Percentiles rank a stretch among this genome's conserved stretches.
Conservation (phyloP, 805 yeast species). For the Candida methanosorbosa region DNA sequence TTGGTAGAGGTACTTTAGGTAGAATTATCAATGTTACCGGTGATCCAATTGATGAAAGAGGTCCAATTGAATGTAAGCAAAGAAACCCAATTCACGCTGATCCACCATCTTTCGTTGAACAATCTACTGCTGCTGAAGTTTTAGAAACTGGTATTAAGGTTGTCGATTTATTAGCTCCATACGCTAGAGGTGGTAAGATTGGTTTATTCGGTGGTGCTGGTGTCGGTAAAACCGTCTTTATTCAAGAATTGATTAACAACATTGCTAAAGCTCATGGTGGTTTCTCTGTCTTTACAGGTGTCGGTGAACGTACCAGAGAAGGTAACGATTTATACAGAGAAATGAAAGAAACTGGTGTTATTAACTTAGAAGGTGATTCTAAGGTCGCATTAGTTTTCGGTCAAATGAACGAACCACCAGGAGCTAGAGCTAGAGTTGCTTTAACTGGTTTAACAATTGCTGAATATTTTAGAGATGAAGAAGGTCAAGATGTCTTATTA, state of each 20-base stretch:
- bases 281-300: conserved; percentile 99
- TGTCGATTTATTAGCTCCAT: conserved; percentile 98
- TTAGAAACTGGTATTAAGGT: conserved; percentile 99
- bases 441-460: conserved; percentile 99
- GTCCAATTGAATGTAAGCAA: conserved; percentile 88
- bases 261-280: conserved; percentile 99
- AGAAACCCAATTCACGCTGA: conserved; percentile 99
- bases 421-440: conserved; percentile 99
- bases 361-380: conserved; percentile 98
- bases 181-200: conserved; percentile 99
- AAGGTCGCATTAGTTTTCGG: conserved; percentile 99
- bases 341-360: conserved; percentile 99
- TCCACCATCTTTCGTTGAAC: conserved; percentile 93
- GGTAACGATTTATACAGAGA: conserved; percentile 99
- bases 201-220: conserved; percentile 99
- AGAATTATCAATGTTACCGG: conserved; percentile 97
- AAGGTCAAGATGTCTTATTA: conserved; percentile 99
- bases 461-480: conserved; percentile 99
- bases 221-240: conserved; percentile 99
- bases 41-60: conserved; percentile 99
- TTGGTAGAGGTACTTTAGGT: conserved; percentile 98
- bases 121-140: conserved; percentile 96
- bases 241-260: conserved; percentile 99
- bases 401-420: conserved; percentile 99
- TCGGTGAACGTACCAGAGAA: conserved; percentile 99